Evolutionary conservation across 2,329 filamentous ascomycete species (phyloP).

Genomic region (Ophidiomyces ophidiicola): DNA sequence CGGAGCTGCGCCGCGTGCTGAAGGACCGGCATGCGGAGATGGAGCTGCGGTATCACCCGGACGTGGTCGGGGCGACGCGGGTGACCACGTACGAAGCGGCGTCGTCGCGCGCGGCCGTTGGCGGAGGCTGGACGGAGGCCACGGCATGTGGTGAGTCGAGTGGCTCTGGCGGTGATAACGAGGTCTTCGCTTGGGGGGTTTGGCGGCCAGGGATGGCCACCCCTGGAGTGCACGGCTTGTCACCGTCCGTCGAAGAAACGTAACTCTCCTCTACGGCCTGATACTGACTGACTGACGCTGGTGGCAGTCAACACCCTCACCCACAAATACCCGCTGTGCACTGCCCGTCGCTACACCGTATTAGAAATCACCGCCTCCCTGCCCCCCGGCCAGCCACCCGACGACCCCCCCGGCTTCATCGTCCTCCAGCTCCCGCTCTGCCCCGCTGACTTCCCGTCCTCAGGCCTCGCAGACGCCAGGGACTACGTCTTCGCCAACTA

Average conservation of each 20-base stretch:
- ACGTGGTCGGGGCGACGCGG: conserved; percentile 16
- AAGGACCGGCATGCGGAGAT: conserved; percentile 30
- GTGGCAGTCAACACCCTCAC: conserved; percentile 5
- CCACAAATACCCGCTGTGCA: conserved; percentile 7
- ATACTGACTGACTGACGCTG: neutral
- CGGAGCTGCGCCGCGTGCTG: conserved; percentile 29
- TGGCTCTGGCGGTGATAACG: neutral
- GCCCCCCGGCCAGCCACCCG: neutral
- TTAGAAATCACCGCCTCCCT: conserved; percentile 5
- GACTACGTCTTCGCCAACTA: conserved; percentile 24
- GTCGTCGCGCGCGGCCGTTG: neutral
- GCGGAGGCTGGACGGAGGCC: conserved; percentile 6
- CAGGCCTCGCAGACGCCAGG: conserved; percentile 19
- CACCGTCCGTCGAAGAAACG: too few relatives aligned
- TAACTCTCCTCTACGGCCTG: too few relatives aligned
- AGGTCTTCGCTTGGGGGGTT: neutral
- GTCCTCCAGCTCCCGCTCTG: conserved; percentile 26
- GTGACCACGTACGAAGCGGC: conserved; percentile 1
- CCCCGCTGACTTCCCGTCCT: conserved; percentile 12
- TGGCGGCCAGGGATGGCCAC: too few relatives aligned
- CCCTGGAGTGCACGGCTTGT: too few relatives aligned
- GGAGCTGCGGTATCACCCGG: conserved; percentile 33
- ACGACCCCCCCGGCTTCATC: conserved; percentile 19
- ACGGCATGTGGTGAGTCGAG: conserved; percentile 6
- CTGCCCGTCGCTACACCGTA: neutral